A percentile compares a stretch with the other conserved stretches of the same genome.
Evolutionary conservation across 2,329 filamentous ascomycete genomes (phyloP).

Genomic region (Fusarium coicis): DNA sequence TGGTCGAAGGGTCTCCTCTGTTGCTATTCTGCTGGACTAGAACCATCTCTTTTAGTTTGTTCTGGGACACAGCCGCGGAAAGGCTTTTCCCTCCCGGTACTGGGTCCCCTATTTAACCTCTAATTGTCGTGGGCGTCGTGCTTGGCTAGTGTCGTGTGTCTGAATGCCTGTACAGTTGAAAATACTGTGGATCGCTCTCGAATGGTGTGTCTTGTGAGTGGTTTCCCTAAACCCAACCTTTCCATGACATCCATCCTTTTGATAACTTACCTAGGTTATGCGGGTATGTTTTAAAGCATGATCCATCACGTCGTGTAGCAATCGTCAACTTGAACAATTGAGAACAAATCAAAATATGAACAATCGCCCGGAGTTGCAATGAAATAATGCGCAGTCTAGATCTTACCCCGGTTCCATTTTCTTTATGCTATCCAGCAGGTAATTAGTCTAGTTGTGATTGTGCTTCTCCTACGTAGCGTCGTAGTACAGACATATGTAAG

Average conservation of each 20-base stretch:
- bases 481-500: background rate
- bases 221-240: background rate
- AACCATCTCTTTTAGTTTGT: background rate
- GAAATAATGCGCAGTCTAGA: background rate
- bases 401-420: background rate
- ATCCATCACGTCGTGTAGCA: background rate
- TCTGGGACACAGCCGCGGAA: conserved; percentile 21
- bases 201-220: background rate
- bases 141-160: background rate
- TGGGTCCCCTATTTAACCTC: conserved; percentile 8
- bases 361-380: background rate
- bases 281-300: background rate
- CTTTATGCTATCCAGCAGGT: background rate
- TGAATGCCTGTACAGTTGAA: conserved; percentile 1
- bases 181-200: conserved; percentile 12
- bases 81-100: conserved; percentile 3
- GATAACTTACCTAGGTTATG: background rate
- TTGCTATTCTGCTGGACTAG: conserved; percentile 42
- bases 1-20: conserved; percentile 41
- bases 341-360: background rate
- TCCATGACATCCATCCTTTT: background rate
- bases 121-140: background rate
- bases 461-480: background rate
- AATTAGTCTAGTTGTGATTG: background rate
- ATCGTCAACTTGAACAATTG: background rate